Evolutionary conservation across 345 rosid species (phyloP).

Genomic region (Aquilaria sinensis): DNA sequence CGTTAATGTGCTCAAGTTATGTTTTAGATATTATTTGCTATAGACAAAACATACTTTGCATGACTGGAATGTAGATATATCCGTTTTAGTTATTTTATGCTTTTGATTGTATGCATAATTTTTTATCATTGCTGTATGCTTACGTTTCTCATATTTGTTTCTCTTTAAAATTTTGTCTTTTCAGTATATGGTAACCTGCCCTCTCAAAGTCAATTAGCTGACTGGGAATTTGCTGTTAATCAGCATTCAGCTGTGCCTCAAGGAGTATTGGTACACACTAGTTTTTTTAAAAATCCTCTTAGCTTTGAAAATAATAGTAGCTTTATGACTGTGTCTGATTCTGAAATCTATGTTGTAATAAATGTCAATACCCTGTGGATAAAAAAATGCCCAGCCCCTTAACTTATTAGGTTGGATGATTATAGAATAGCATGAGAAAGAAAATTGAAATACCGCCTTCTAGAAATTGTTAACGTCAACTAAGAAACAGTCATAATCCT

Average conservation of each 20-base stretch:
- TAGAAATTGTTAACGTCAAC: too few species aligned
- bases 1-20: too few species aligned
- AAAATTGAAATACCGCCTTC: too few species aligned
- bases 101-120: neutral
- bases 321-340: neutral
- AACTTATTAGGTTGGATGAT: too few species aligned
- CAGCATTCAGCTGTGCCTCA: conserved; percentile 99
- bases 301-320: neutral
- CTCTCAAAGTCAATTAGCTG: conserved; percentile 51
- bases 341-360: neutral
- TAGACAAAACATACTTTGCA: too few species aligned
- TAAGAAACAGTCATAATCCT: too few species aligned
- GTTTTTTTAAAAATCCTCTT: neutral
- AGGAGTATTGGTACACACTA: conserved; percentile 57
- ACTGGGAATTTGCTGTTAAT: conserved; percentile 91
- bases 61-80: too few species aligned
- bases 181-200: conserved; percentile 78
- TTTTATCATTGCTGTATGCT: neutral
- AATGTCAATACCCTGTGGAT: neutral
- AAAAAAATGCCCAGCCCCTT: too few species aligned
- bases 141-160: neutral
- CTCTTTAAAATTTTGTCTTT: conserved; percentile 9
- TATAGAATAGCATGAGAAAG: too few species aligned
- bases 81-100: too few species aligned
- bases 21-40: too few species aligned